A percentile compares a stretch with the other conserved stretches of the same genome.
Evolutionary conservation across 768 basidiomycete genomes (phyloP).

Genomic region (Mrakia blollopis): DNA sequence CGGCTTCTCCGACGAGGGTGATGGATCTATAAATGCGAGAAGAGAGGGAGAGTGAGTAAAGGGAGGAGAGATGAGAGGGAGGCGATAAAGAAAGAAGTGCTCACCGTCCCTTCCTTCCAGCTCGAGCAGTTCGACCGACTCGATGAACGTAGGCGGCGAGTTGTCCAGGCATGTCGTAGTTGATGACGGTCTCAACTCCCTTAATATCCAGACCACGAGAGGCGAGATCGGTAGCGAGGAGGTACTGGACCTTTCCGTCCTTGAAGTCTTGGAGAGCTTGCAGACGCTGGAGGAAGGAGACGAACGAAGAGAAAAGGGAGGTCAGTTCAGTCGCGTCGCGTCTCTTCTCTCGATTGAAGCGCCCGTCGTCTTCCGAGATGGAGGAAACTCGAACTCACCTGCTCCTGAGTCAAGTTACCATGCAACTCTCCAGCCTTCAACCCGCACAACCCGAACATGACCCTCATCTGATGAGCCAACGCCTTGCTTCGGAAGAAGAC

Average conservation of each 20-base stretch:
- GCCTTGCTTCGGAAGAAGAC: slow-evolving; percentile 96
- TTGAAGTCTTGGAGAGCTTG: slow-evolving; percentile 80
- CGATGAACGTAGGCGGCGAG: slow-evolving; percentile 92
- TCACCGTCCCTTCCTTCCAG: slow-evolving; percentile 84
- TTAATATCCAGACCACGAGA: slow-evolving; percentile 47
- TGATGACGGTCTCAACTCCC: slow-evolving; percentile 93
- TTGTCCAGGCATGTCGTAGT: slow-evolving; percentile 96
- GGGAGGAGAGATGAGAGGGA: not conserved
- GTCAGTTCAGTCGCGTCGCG: not conserved
- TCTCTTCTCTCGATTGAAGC: not conserved
- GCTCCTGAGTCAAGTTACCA: slow-evolving; percentile 92
- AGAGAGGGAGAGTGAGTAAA: slow-evolving; percentile 6
- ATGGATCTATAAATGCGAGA: slow-evolving; percentile 60
- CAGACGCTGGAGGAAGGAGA: slow-evolving; percentile 58
- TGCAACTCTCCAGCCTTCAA: slow-evolving; percentile 89
- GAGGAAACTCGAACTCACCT: slow-evolving; percentile 54
- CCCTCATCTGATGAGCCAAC: slow-evolving; percentile 91
- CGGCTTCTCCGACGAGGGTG: slow-evolving; percentile 89
- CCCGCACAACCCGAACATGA: slow-evolving; percentile 69
- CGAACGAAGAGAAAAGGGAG: not conserved
- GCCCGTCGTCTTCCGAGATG: not conserved
- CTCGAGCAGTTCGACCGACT: slow-evolving; percentile 93
- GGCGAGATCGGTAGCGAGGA: slow-evolving; percentile 95
- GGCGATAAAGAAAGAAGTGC: slow-evolving; percentile 40
- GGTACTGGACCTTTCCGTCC: slow-evolving; percentile 77